These are phyloP conservation scores for Aspergillus bertholletiae DNA, from an alignment of 495 filamentous ascomycete species.

Conservation along the genomic window DNA sequence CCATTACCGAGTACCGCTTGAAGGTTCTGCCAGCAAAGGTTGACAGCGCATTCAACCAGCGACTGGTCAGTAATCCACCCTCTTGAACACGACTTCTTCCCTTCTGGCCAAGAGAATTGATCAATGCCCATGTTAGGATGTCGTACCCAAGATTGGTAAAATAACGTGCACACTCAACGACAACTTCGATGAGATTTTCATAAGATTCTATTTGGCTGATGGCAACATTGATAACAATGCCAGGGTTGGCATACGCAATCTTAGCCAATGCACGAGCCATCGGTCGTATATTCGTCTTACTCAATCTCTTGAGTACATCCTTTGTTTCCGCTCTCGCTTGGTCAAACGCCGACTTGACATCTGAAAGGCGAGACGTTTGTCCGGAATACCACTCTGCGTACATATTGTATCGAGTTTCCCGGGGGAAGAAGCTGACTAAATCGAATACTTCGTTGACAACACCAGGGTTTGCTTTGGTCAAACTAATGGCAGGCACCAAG, in stretches of 20 bases:
- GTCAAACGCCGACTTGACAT: conserved; percentile 76
- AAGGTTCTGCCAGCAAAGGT: conserved; percentile 85
- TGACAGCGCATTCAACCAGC: conserved; percentile 83
- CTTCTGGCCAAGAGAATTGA: conserved; percentile 73
- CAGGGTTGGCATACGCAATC: conserved; percentile 79
- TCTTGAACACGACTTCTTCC: conserved; percentile 74
- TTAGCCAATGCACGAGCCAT: conserved; percentile 87
- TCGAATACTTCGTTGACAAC: conserved; percentile 81
- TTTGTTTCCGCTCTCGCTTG: conserved; percentile 72
- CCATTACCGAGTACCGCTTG: conserved; percentile 74
- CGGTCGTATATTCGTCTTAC: conserved; percentile 73
- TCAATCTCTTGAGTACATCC: conserved; percentile 78
- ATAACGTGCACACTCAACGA: conserved; percentile 90
- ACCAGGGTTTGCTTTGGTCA: conserved; percentile 76
- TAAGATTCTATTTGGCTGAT: conserved; percentile 87
- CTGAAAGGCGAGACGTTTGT: conserved; percentile 67
- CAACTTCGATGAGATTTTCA: conserved; percentile 84
- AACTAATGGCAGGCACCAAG: conserved; percentile 77
- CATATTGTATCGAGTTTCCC: conserved; percentile 75
- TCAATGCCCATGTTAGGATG: conserved; percentile 82
- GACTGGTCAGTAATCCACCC: conserved; percentile 79
- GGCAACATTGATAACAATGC: conserved; percentile 84
- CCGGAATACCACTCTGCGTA: conserved; percentile 92
- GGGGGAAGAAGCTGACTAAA: conserved; percentile 73
- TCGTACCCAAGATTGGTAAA: conserved; percentile 92